Percentiles rank a stretch among this genome's conserved stretches.
These are phyloP conservation scores for Hibiscus syriacus DNA, from an alignment of 345 rosid genomes.

Conservation along the genomic window DNA sequence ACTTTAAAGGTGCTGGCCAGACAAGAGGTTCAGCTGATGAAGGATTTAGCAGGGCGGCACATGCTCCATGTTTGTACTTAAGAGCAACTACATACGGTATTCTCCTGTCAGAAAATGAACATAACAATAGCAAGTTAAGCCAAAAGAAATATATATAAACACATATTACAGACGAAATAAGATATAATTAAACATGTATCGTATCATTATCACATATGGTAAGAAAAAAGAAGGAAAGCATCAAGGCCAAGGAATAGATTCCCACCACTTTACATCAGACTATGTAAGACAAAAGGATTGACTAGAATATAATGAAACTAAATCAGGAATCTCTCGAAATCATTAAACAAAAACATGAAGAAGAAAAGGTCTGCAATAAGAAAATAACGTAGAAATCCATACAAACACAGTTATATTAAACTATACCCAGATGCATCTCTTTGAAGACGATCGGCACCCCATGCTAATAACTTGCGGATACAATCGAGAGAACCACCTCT, in stretches of 20 bases:
- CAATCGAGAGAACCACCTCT: constrained; percentile 97
- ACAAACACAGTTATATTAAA: background rate
- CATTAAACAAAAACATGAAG: background rate
- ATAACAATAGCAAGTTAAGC: background rate
- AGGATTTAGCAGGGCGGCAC: constrained; percentile 86
- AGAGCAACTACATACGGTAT: constrained; percentile 78
- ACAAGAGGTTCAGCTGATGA: constrained; percentile 93
- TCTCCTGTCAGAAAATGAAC: constrained; percentile 44
- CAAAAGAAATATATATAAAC: background rate
- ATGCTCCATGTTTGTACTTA: constrained; percentile 72
- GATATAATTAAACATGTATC: background rate
- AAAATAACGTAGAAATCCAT: background rate
- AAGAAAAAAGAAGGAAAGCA: background rate
- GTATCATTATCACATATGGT: background rate
- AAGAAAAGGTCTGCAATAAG: background rate
- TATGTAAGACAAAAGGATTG: background rate
- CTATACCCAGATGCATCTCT: constrained; percentile 88
- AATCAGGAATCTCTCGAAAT: background rate
- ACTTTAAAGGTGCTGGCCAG: constrained; percentile 97
- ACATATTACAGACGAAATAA: background rate
- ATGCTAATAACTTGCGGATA: constrained; percentile 76
- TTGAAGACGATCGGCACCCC: constrained; percentile 97
- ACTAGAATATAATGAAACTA: background rate
- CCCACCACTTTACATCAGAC: background rate
- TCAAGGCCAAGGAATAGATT: background rate